Evolutionary conservation across 768 basidiomycete species (phyloP).

Genomic region (Holtermannia corniformis): DNA sequence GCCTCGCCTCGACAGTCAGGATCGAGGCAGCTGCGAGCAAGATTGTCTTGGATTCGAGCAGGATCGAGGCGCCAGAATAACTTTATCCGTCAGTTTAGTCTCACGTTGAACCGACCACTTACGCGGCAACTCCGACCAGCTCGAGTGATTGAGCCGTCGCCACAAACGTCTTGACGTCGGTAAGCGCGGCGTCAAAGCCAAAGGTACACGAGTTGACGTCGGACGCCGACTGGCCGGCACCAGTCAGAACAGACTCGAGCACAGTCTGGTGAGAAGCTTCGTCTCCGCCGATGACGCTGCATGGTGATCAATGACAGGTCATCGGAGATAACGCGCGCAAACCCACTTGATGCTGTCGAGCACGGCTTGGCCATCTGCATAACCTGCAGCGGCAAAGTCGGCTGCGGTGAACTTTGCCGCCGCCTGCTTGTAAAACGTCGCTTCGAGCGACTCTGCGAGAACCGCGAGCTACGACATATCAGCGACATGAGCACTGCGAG

Average conservation of each 20-base stretch:
- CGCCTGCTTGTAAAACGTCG: slow-evolving; percentile 17
- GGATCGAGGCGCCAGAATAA: slow-evolving; percentile 15
- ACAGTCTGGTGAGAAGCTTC: slow-evolving; percentile 14
- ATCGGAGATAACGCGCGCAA: background rate
- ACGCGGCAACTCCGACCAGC: slow-evolving; percentile 21
- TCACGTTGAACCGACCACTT: background rate
- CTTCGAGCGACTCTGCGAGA: slow-evolving; percentile 16
- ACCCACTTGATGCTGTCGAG: slow-evolving; percentile 10
- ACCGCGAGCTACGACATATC: slow-evolving; percentile 10
- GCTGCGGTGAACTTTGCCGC: slow-evolving; percentile 14
- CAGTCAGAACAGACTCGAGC: slow-evolving; percentile 9
- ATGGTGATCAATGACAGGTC: background rate
- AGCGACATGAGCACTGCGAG: too few relatives aligned
- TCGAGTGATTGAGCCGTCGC: slow-evolving; percentile 20
- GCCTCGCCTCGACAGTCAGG: slow-evolving; percentile 14
- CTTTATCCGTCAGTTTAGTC: slow-evolving; percentile 3
- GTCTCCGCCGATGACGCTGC: slow-evolving; percentile 10
- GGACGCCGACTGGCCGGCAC: slow-evolving; percentile 4
- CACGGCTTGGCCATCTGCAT: slow-evolving; percentile 7
- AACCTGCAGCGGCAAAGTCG: slow-evolving; percentile 12
- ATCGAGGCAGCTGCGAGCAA: slow-evolving; percentile 11
- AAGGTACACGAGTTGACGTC: slow-evolving; percentile 14
- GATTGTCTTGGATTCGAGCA: slow-evolving; percentile 8
- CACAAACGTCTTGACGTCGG: slow-evolving; percentile 9
- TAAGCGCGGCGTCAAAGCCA: slow-evolving; percentile 13